A percentile compares a stretch with the other conserved stretches of the same genome.
Evolutionary conservation across 345 rosid genomes (phyloP).

Genomic region (Stellera chamaejasme): DNA sequence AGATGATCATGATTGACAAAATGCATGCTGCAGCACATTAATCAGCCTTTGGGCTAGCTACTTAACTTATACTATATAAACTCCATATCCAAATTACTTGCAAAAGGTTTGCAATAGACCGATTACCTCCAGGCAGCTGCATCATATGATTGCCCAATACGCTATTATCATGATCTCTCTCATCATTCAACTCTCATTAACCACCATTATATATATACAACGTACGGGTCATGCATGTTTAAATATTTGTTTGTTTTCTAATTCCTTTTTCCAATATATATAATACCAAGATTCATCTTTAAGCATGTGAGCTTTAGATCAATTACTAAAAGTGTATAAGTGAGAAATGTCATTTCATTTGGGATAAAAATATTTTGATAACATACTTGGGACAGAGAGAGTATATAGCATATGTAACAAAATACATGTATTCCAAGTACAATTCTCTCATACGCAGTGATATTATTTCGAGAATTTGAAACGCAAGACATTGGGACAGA

Average conservation of each 20-base stretch:
- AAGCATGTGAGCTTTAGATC: too few relatives aligned
- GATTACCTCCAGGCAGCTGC: constrained; percentile 3
- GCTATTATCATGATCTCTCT: constrained; percentile 20
- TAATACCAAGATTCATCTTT: neutral
- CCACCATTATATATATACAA: constrained; percentile 6
- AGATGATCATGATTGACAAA: constrained; percentile 1
- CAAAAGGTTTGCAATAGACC: constrained; percentile 19
- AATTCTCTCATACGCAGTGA: too few relatives aligned
- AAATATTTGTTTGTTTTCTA: too few relatives aligned
- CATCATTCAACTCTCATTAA: constrained; percentile 24
- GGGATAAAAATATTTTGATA: too few relatives aligned
- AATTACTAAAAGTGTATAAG: too few relatives aligned
- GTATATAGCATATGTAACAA: too few relatives aligned
- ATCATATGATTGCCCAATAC: constrained; percentile 24
- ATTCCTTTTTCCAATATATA: neutral
- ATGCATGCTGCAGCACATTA: constrained; percentile 13
- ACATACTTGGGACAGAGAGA: too few relatives aligned
- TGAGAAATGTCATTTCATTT: too few relatives aligned
- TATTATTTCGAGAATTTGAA: too few relatives aligned
- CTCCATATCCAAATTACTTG: constrained; percentile 21
- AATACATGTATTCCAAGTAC: too few relatives aligned
- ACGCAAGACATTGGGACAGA: too few relatives aligned
- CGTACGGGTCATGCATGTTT: neutral
- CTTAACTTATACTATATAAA: neutral
- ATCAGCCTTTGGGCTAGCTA: neutral